These are phyloP conservation scores for Ophiostoma sp. DNA, from an alignment of 2,329 filamentous ascomycete genomes.

Conservation along the genomic window DNA sequence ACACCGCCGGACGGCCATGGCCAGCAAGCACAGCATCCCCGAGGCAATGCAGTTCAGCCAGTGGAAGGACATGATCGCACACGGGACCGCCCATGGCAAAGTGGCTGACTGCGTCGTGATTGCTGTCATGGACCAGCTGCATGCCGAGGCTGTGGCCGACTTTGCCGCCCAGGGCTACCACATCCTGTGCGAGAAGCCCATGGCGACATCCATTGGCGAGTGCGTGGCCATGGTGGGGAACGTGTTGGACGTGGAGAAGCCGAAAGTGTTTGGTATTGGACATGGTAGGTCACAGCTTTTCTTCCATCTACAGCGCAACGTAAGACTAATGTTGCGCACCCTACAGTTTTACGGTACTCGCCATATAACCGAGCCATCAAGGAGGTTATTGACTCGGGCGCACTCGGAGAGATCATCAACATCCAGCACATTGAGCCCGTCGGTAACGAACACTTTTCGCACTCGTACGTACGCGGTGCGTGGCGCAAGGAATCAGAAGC, in stretches of 20 bases:
- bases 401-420: slow-evolving; percentile 16
- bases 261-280: slow-evolving; percentile 4
- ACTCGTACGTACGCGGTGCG: not conserved
- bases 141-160: not conserved
- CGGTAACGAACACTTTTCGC: slow-evolving; percentile 15
- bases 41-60: not conserved
- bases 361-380: slow-evolving; percentile 13
- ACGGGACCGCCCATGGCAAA: not conserved
- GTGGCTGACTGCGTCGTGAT: slow-evolving; percentile 11
- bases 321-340: not conserved
- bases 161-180: not conserved
- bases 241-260: not conserved
- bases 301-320: not conserved
- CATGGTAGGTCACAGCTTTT: not conserved
- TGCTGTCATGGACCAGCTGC: slow-evolving; percentile 7
- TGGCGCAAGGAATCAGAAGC: not conserved
- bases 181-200: slow-evolving; percentile 11
- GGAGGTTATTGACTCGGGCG: not conserved
- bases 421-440: slow-evolving; percentile 17
- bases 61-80: not conserved
- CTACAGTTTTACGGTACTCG: not conserved
- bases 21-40: not conserved
- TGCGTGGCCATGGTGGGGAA: not conserved
- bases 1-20: not conserved
- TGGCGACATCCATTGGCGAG: slow-evolving; percentile 8